Base-by-base conservation (phyloP, 257 asterid species). In the Cordia subcordata region DNA sequence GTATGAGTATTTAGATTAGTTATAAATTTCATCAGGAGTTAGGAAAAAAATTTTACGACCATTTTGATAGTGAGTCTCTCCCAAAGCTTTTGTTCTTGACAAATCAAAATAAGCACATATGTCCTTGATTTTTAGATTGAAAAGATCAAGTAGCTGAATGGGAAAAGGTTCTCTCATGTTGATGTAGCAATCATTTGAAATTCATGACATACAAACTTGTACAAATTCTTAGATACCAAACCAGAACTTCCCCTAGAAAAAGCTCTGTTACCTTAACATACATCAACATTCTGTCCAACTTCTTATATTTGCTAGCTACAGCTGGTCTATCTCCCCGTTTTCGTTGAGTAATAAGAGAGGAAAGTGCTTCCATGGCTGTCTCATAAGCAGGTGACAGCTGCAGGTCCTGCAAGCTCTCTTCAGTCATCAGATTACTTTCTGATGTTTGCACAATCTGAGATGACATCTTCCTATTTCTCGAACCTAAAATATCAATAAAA, bases 221-320 rank as follows among this genome's bases (percentile, higher is more conserved):
- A 47, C 21, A 12, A 39, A 21, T 3, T 8, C 8, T 61, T 16
- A 18, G 17, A 14, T 32, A 8, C 37, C 16, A 49, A 5, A 10
- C 9, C 16, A 49, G n/a, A 49, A 27, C 35, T 27, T 27, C 35
- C n/a, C 47, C 19, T 15, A 66, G 13, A 14, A 18, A 15, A 50
- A 22, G 5, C 33, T 61, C 23, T 8, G 23, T 64, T 77, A 90
- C 97, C 94, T 90, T 70, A 61, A 82, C 44, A 65, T 86, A 86
- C 83, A 77, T 79, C n/a, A 49, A 40, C 94, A 90, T 87, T 77
- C 93, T 84, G 40, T 79, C 84, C 72, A 85, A 61, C 72, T 86
- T 90, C 52, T 63, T 19, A 55, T 77, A 75, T 61, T 60, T 83
- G 55, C 52, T 60, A 70, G 66, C 61, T 20, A 50, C 45, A 8